Conservation (phyloP, 495 filamentous ascomycete species). For the Lepidopterella palustris region DNA sequence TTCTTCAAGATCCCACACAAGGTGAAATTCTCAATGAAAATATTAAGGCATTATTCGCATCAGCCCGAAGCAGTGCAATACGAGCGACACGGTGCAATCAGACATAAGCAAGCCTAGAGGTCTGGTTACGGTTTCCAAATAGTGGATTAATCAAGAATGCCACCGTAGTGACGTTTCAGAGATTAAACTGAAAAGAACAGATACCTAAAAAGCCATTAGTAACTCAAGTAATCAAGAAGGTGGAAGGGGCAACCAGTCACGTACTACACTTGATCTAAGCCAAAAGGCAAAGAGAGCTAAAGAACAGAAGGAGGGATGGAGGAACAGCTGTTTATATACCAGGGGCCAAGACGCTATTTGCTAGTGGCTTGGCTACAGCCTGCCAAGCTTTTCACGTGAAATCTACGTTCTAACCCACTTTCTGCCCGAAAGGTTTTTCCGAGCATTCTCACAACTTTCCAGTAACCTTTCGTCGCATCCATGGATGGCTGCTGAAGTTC, state of each 20-base stretch:
- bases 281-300: slow-evolving; percentile 16
- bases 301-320: neutral
- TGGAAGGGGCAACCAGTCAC: too few species aligned
- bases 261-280: slow-evolving; percentile 23
- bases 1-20: slow-evolving; percentile 2
- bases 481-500: too few species aligned
- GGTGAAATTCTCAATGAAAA: slow-evolving; percentile 7
- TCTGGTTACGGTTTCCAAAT: neutral
- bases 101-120: slow-evolving; percentile 5
- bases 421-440: too few species aligned
- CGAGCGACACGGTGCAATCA: slow-evolving; percentile 6
- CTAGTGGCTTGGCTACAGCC: too few species aligned
- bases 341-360: neutral
- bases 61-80: slow-evolving; percentile 9
- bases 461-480: too few species aligned
- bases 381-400: too few species aligned
- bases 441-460: too few species aligned
- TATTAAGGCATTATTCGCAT: neutral
- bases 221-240: too few species aligned
- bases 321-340: neutral
- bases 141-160: slow-evolving; percentile 1
- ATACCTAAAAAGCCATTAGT: too few species aligned
- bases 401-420: too few species aligned
- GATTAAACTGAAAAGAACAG: slow-evolving; percentile 5
- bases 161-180: neutral